These are phyloP conservation scores for Cercospora brassicicola DNA, from an alignment of 2,329 filamentous ascomycete genomes.

Conservation along the genomic window DNA sequence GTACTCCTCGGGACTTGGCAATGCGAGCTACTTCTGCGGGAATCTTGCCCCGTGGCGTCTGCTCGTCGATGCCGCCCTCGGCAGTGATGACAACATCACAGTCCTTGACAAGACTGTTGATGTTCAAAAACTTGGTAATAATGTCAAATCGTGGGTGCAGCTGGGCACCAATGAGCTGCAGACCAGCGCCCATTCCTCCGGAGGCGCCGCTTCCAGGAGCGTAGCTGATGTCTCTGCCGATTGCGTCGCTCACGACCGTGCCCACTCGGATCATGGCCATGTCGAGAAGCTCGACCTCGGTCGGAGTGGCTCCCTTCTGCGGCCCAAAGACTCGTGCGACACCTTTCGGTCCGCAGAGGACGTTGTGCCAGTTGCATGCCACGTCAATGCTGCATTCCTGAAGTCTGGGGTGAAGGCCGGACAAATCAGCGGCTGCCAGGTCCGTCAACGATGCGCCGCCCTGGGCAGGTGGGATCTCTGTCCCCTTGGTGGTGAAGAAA, in stretches of 20 bases:
- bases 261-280: slow-evolving; percentile 48
- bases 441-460: slow-evolving; percentile 46
- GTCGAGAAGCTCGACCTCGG: slow-evolving; percentile 48
- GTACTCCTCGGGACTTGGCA: slow-evolving; percentile 49
- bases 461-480: slow-evolving; percentile 41
- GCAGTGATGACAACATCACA: slow-evolving; percentile 56
- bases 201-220: slow-evolving; percentile 54
- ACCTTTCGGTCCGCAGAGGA: slow-evolving; percentile 52
- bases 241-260: slow-evolving; percentile 37
- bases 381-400: slow-evolving; percentile 49
- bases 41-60: slow-evolving; percentile 56
- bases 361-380: slow-evolving; percentile 55
- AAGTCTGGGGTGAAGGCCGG: slow-evolving; percentile 43
- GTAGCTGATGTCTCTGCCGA: slow-evolving; percentile 42
- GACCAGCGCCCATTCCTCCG: slow-evolving; percentile 54
- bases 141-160: slow-evolving; percentile 53
- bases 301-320: slow-evolving; percentile 52
- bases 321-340: slow-evolving; percentile 55
- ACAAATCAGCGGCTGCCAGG: slow-evolving; percentile 46
- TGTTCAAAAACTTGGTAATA: slow-evolving; percentile 53
- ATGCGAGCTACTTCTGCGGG: slow-evolving; percentile 54
- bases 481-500: slow-evolving; percentile 44
- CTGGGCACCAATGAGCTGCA: slow-evolving; percentile 50
- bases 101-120: slow-evolving; percentile 49
- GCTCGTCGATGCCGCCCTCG: slow-evolving; percentile 55